Conservation (phyloP, 345 rosid genomes). For the Pistacia atlantica region DNA sequence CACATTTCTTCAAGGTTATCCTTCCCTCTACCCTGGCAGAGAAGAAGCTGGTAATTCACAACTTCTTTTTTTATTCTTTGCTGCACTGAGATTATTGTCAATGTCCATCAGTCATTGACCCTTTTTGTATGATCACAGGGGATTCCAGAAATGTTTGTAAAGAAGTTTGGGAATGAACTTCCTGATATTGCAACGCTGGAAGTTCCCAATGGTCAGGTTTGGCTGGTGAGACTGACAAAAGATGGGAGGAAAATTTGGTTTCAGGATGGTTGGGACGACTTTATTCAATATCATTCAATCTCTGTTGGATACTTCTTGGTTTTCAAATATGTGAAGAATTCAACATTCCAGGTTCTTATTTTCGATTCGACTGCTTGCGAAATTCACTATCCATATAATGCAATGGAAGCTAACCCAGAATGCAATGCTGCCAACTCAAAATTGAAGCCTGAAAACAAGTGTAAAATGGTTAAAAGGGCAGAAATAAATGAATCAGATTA, state of each 20-base stretch:
- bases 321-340: constrained; percentile 39
- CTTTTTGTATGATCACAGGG: constrained; percentile 22
- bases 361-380: constrained; percentile 40
- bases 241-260: constrained; percentile 36
- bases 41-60: constrained; percentile 5
- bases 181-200: constrained; percentile 31
- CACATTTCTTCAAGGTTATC: constrained; percentile 4
- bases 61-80: background rate
- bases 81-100: background rate
- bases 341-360: constrained; percentile 36
- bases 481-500: constrained; percentile 11
- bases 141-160: constrained; percentile 42
- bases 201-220: constrained; percentile 35
- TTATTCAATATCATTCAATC: constrained; percentile 38
- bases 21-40: background rate
- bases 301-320: constrained; percentile 33
- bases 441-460: constrained; percentile 8
- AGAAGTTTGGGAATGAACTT: constrained; percentile 38
- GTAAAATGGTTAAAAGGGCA: constrained; percentile 18
- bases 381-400: constrained; percentile 37
- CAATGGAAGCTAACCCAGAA: background rate
- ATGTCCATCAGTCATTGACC: background rate
- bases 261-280: constrained; percentile 46
- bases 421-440: background rate
- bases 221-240: constrained; percentile 38